Base-by-base conservation (phyloP, 2,329 filamentous ascomycete species). In the Claviceps pazoutovae region DNA sequence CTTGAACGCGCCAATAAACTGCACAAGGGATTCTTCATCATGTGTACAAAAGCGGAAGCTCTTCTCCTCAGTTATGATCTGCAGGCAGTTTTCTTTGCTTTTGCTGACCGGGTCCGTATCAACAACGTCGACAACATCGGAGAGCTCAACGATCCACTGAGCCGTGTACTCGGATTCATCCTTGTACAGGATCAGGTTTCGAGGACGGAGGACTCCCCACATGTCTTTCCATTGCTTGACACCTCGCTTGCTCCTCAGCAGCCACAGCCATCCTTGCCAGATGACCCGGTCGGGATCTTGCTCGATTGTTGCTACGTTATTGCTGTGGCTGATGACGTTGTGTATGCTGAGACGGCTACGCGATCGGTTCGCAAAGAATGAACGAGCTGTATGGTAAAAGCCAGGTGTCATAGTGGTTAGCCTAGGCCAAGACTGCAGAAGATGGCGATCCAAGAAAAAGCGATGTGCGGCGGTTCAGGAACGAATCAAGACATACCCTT, bases 41-140 rank as follows among this genome's bases (percentile, higher is more conserved):
- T 79, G 74, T 0, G 89, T 81, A 62, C 84, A 87, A 57, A 93
- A 85, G 34, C 83, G 79, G 60, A 84, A 87, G 51, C 79, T 86
- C 69, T 88, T 93, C 63, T 97, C 91, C 60, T 96, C 91, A 38
- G 86, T 87, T 61, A 98, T 95, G 60, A 97, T 78, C 67, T 97
- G 91, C 64, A 97, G 75, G 66, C 93, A 97, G 63, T 86, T 82
- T 46, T 76, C 78, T 71, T 95, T 96, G 59, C 82, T 93, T 62
- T 79, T 84, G 61, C 86, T 91, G 56, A 95, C 72, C 0, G 90
- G 84, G 59, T 97, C 88, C 51, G 95, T 88, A 62, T 97, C 93
- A 21, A 96, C 90, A 1, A 88, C 90, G 59, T 94, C 87, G 60
- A 97, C 84, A 50, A 98, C 83, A 51, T 76, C 81, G 8, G 80